Evolutionary conservation across 345 rosid genomes (phyloP).

Genomic region (Atalantia buxifolia): DNA sequence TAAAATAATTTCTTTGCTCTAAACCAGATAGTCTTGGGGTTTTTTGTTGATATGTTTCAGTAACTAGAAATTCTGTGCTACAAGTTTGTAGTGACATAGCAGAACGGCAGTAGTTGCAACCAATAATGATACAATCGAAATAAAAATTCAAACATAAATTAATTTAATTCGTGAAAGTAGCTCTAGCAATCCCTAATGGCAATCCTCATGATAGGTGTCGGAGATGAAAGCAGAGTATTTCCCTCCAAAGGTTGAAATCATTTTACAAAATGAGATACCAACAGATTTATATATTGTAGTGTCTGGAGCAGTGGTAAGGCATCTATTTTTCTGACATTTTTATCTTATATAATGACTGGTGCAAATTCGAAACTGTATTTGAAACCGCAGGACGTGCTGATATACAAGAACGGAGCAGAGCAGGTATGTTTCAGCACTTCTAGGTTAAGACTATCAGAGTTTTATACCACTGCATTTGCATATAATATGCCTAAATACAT

Average conservation of each 20-base stretch:
- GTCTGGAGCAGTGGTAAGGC: conserved; percentile 84
- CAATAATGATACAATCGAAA: too few species aligned
- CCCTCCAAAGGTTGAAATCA: conserved; percentile 90
- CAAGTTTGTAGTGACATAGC: not conserved
- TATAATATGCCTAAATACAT: not conserved
- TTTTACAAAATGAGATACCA: conserved; percentile 83
- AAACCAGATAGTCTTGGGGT: not conserved
- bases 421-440: conserved; percentile 47
- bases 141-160: not conserved
- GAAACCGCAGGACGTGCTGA: conserved; percentile 63
- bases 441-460: not conserved
- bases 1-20: conserved; percentile 17
- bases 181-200: not conserved
- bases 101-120: not conserved
- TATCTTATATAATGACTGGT: not conserved
- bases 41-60: not conserved
- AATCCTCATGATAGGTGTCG: conserved; percentile 48
- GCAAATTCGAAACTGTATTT: conserved; percentile 15
- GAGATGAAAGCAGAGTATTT: conserved; percentile 86
- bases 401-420: conserved; percentile 64
- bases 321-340: not conserved
- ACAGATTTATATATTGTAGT: conserved; percentile 86
- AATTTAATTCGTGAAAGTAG: not conserved
- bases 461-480: not conserved
- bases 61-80: not conserved